Base-by-base conservation (phyloP, 164 flowering plant species). In the Kingdonia uniflora region DNA sequence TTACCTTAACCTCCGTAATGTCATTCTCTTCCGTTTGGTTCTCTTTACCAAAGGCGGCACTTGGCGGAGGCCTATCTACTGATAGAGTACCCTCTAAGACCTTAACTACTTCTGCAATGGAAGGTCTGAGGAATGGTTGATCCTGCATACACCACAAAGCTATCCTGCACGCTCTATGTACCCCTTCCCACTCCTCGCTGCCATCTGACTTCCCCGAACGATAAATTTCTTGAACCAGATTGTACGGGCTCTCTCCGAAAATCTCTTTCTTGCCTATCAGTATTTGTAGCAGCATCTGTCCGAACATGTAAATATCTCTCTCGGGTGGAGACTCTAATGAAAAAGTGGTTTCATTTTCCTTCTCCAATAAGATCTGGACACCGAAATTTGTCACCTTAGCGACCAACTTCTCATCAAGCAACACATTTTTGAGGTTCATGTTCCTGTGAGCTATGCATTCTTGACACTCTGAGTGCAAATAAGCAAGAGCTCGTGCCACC, bases 61-160 rank as follows among this genome's bases (percentile, higher is more conserved):
- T 46, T 4, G 64, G 62, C 12, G 84, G 80, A n/a, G 84, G 84
- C 37, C 58, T 72, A 63, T 76, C 84, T 19, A 76, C 80, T 0
- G 78, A 68, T 43, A 76, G 66, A 35, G 79, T 59, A 41, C 84
- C 80, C 68, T 79, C 79, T 42, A 79, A 66, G 16, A 78, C 74
- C 64, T 76, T 73, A 16, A 73, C 68, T 23, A 76, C 76, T 62
- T 76, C 80, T 22, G 72, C 63, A 40, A 76, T 70, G 22, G 84
- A 74, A 58, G 84, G 84, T 59, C 84, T 62, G 51, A 74, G 57
- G 57, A 70, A 72, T 8, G 79, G 76, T 25, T 70, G 68, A 22
- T 49, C 62, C 41, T 76, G 84, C 71, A 76, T 55, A 64, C 84
- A 79, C 80, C 84, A 79, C 21, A 79, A 59, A 17, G 80, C 75